Conservation (phyloP, 208 protist genomes). For the Phytomonas francai region DNA sequence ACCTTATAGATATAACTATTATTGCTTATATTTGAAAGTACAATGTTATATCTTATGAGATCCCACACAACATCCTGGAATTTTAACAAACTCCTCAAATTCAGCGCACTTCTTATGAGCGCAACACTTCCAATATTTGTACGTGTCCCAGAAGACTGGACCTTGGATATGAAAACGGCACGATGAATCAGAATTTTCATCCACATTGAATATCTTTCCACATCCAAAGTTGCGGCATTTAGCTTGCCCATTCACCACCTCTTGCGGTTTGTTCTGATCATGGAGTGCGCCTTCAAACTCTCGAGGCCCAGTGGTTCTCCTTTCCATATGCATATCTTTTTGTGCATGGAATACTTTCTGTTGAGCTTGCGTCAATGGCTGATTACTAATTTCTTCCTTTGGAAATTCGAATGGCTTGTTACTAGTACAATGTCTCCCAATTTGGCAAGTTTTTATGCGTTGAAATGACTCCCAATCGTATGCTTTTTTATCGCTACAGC, state of each 20-base stretch:
- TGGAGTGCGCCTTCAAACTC: constrained; percentile 66
- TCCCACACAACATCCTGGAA: constrained; percentile 64
- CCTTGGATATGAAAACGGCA: constrained; percentile 69
- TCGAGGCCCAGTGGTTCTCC: constrained; percentile 42
- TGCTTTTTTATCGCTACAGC: constrained; percentile 57
- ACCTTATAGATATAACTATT: no score
- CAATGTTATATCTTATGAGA: constrained; percentile 47
- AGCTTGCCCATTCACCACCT: constrained; percentile 70
- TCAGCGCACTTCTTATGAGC: constrained; percentile 69
- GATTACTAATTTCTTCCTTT: constrained; percentile 35
- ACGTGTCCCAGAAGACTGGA: constrained; percentile 82
- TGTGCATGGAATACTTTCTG: background rate
- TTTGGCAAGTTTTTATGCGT: constrained; percentile 49
- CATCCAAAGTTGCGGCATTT: constrained; percentile 79
- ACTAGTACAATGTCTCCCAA: constrained; percentile 38
- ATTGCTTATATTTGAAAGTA: background rate
- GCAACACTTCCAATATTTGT: constrained; percentile 89
- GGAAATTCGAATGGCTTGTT: constrained; percentile 44
- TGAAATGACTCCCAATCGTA: constrained; percentile 83
- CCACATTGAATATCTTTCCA: constrained; percentile 64
- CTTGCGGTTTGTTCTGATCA: constrained; percentile 28
- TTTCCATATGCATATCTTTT: constrained; percentile 5
- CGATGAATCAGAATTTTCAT: constrained; percentile 49
- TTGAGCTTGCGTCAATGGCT: constrained; percentile 35
- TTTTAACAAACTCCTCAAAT: constrained; percentile 85